Percentiles rank a stretch among this genome's conserved stretches.
Evolutionary conservation across 2,329 filamentous ascomycete species (phyloP).

Genomic region (Aspergillus sp.): DNA sequence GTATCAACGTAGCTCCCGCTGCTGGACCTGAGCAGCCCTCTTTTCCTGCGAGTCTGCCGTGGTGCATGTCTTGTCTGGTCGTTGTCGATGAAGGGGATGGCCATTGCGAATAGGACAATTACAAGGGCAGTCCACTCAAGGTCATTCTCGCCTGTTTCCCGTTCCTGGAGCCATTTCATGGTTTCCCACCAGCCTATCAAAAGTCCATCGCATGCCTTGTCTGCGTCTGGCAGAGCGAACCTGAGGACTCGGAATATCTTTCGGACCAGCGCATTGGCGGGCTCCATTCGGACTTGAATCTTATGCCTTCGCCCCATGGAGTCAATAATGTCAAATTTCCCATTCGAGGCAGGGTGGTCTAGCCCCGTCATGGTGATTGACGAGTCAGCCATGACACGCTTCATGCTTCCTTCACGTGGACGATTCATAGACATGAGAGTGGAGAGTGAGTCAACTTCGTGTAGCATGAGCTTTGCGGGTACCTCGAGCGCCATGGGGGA

Average conservation of each 20-base stretch:
- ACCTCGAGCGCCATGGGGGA: conserved; percentile 69
- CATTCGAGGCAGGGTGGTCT: conserved; percentile 61
- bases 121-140: conserved; percentile 72
- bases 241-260: conserved; percentile 66
- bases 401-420: conserved; percentile 58
- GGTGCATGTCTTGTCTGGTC: conserved; percentile 38
- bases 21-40: conserved; percentile 53
- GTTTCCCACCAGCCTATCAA: conserved; percentile 75
- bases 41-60: conserved; percentile 46
- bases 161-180: conserved; percentile 67
- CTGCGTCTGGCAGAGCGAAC: conserved; percentile 64
- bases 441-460: conserved; percentile 65
- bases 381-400: conserved; percentile 51
- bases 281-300: conserved; percentile 69
- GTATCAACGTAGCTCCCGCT: conserved; percentile 52
- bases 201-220: conserved; percentile 62
- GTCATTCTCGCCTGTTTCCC: conserved; percentile 54
- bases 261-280: conserved; percentile 65
- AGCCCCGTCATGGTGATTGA: conserved; percentile 55
- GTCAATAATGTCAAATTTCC: conserved; percentile 70
- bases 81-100: conserved; percentile 60
- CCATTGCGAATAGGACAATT: conserved; percentile 67
- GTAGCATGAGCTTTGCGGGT: conserved; percentile 60
- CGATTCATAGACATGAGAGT: conserved; percentile 56
- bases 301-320: conserved; percentile 66